Evolutionary conservation across 1,284 basidiomycete species (phyloP), one percentile per base, ranked within the genome.

Genomic region (Cryptococcus sp.): DNA sequence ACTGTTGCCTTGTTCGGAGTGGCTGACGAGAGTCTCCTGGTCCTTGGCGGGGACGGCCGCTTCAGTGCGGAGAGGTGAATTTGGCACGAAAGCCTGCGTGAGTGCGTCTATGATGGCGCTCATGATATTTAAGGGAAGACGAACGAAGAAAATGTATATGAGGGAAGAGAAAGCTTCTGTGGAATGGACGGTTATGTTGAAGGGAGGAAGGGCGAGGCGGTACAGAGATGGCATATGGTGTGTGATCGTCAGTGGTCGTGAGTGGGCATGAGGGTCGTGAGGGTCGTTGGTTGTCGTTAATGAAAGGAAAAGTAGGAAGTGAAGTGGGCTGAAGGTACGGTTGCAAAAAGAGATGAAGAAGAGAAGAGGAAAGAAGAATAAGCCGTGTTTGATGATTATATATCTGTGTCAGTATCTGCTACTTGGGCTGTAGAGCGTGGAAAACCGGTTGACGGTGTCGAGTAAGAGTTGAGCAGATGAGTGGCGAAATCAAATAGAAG

Each of bases 131-230:
- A 44, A 44, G 10, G 41, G 41, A 22, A 44, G 41, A n/a, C 13
- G 41, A 44, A 44, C 41, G 41, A 44, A 44, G 41, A 44, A 44
- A 11, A 44, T 44, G 41, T 7, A 44, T 44, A 44, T n/a, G n/a
- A 44, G n/a, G 22, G n/a, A n/a, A 22, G 22, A 16, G 41, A 22
- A n/a, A 44, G n/a, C 11, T 19, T 44, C 41, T n/a, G 41, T 8
- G 8, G n/a, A 16, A 11, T 44, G 41, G 41, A 44, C n/a, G n/a
- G 5, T 44, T 19, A 22, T 22, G n/a, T 44, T n/a, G 41, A 22
- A 44, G 5, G 41, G 41, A 22, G 22, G n/a, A 11, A 5, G 6
- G 41, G 41, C 22, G 41, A 44, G n/a, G 11, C 22, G 41, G 41
- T 44, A 44, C 41, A 44, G 41, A 19, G 41, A 44, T 19, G 41